Conservation (phyloP, 768 basidiomycete species). For the Wakefieldia striispora region DNA sequence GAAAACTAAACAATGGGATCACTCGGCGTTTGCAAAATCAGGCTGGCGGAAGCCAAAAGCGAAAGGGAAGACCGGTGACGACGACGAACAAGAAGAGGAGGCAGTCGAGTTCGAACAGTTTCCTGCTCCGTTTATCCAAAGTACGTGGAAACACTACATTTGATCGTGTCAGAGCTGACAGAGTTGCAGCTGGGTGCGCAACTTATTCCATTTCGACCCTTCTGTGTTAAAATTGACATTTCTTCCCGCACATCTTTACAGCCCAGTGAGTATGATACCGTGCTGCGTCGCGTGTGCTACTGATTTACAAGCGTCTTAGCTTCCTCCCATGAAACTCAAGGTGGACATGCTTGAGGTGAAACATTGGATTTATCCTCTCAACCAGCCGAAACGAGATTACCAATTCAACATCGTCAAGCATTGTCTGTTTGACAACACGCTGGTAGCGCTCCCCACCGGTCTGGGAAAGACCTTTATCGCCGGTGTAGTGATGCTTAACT, state of each 20-base stretch:
- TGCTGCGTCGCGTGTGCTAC: neutral
- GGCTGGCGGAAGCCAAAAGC: slow-evolving; percentile 57
- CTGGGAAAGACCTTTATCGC: slow-evolving; percentile 98
- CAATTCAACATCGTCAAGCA: slow-evolving; percentile 90
- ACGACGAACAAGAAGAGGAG: slow-evolving; percentile 59
- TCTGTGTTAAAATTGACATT: slow-evolving; percentile 4
- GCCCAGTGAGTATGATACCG: slow-evolving; percentile 27
- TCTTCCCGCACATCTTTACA: slow-evolving; percentile 7
- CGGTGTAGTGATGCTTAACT: slow-evolving; percentile 94
- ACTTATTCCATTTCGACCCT: neutral
- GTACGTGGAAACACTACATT: slow-evolving; percentile 40
- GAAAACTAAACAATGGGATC: slow-evolving; percentile 88
- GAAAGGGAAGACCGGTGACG: slow-evolving; percentile 55
- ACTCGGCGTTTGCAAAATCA: slow-evolving; percentile 81
- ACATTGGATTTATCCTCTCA: slow-evolving; percentile 91
- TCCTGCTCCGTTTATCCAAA: slow-evolving; percentile 71
- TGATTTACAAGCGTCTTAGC: slow-evolving; percentile 37
- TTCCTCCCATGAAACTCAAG: slow-evolving; percentile 72
- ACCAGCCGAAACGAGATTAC: slow-evolving; percentile 85
- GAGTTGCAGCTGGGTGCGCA: slow-evolving; percentile 53
- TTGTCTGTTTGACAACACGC: slow-evolving; percentile 87
- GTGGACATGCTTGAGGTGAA: slow-evolving; percentile 76
- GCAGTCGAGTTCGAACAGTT: slow-evolving; percentile 76
- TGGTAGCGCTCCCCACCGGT: slow-evolving; percentile 94
- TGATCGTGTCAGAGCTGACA: slow-evolving; percentile 9